Conservation (phyloP, 2,329 filamentous ascomycete species). For the Chlorencoelia australis region DNA sequence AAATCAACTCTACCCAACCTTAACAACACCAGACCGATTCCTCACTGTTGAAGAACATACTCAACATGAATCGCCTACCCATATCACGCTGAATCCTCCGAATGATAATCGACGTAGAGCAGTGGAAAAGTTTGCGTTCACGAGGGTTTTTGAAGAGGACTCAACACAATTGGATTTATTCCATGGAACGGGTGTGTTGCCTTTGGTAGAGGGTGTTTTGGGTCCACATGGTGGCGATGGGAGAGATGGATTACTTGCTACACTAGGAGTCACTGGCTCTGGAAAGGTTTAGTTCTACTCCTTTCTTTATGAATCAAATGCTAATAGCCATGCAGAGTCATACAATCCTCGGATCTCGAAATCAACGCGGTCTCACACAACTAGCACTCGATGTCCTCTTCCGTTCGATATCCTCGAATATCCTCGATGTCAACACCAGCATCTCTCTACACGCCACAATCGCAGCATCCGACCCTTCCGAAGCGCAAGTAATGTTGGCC, state of each 20-base stretch:
- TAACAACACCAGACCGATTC: slow-evolving; percentile 52
- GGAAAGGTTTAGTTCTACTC: slow-evolving; percentile 84
- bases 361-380: slow-evolving; percentile 82
- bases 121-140: slow-evolving; percentile 91
- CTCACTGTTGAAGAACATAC: slow-evolving; percentile 61
- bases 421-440: slow-evolving; percentile 51
- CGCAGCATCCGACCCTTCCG: slow-evolving; percentile 66
- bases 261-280: slow-evolving; percentile 86
- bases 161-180: slow-evolving; percentile 82
- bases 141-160: slow-evolving; percentile 81
- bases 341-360: slow-evolving; percentile 83
- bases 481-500: slow-evolving; percentile 67
- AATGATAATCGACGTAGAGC: slow-evolving; percentile 75
- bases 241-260: slow-evolving; percentile 82
- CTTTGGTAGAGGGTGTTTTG: slow-evolving; percentile 72
- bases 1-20: slow-evolving; percentile 28
- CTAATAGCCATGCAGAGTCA: slow-evolving; percentile 55
- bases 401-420: slow-evolving; percentile 62
- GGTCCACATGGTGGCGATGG: slow-evolving; percentile 64
- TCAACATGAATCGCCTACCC: slow-evolving; percentile 43
- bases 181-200: slow-evolving; percentile 62
- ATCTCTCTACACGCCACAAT: slow-evolving; percentile 63
- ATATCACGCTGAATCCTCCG: slow-evolving; percentile 70
- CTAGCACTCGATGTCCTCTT: slow-evolving; percentile 86
- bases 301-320: neutral